phyloP scores from a whole-genome alignment of 2,329 filamentous ascomycete species.

The Orbilia brochopaga region DNA sequence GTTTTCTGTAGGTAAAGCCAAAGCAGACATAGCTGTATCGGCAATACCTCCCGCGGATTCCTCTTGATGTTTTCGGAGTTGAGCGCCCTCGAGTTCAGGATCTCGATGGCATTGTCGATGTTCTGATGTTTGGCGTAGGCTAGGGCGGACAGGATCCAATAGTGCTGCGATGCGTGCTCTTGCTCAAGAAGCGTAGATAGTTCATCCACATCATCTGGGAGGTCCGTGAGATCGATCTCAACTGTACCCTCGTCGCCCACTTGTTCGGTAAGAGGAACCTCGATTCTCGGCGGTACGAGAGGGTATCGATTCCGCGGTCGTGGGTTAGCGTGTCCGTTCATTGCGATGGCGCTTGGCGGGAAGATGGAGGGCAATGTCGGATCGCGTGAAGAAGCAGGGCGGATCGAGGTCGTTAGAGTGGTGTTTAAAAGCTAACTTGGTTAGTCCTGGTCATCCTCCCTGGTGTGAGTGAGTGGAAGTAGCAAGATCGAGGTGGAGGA shows the following conservation, averaged over 20 bases:
- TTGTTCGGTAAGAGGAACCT: constrained; percentile 60
- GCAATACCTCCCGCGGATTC: constrained; percentile 80
- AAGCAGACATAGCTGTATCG: constrained; percentile 80
- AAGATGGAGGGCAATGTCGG: not conserved
- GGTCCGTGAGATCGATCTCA: constrained; percentile 88
- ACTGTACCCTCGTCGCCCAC: constrained; percentile 70
- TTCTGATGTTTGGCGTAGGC: constrained; percentile 97
- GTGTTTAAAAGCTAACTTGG: too few relatives aligned
- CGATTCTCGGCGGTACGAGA: constrained; percentile 64
- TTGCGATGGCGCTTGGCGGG: constrained; percentile 1
- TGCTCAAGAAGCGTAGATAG: constrained; percentile 94
- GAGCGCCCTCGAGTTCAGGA: constrained; percentile 71
- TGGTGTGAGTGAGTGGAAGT: too few relatives aligned
- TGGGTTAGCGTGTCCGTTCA: constrained; percentile 38
- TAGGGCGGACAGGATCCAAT: constrained; percentile 97
- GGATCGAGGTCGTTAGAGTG: not conserved
- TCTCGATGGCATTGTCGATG: constrained; percentile 78
- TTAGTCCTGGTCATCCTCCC: too few relatives aligned
- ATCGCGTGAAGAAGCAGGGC: not conserved
- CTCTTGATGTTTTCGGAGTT: constrained; percentile 70
- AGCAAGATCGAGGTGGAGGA: too few relatives aligned
- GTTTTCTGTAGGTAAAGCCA: constrained; percentile 93
- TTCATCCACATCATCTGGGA: constrained; percentile 92
- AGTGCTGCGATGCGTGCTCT: constrained; percentile 85
- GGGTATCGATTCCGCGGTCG: constrained; percentile 64